Base-by-base conservation (phyloP, 805 yeast genomes). In the Huiozyma naganishii region DNA sequence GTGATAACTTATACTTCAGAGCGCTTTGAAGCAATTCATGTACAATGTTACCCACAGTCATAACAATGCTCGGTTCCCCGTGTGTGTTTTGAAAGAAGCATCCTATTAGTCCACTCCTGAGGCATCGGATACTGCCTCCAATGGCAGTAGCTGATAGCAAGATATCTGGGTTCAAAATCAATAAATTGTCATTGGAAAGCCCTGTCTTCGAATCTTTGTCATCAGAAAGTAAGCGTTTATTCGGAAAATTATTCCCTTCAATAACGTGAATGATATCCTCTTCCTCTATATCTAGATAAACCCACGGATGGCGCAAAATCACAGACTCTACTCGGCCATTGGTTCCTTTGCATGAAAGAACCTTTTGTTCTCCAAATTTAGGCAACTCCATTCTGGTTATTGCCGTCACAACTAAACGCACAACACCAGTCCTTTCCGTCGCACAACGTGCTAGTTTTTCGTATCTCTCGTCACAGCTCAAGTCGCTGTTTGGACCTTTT, bases 81-180 rank as follows among this genome's bases (percentile, higher is more conserved):
- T 52, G 46, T 0, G 84, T 80, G 37, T 77, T 74, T 23, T 71
- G 68, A 35, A 83, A 67, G 38, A 80, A 66, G 29, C 72, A 68
- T 30, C 68, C 66, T 4, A 90, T 60, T 0, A 85, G 79, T 0
- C 90, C 76, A 46, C 79, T 75, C 44, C 98, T 67, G 29, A 77
- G 68, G 57, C 98, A 92, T 13, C 67, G 70, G 29, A 86, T 65
- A 1, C 90, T 80, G 36, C 83, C 83, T 1, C 96, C 81, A 1
- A 88, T 74, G 4, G 80, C 66, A 0, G 97, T 92, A 2, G 95
- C 88, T 0, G 96, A 76, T 0, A 90, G 64, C 9, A 92, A 63
- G 4, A 76, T 64, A 57, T 92, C 97, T 0, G 98, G 98, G 50
- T 83, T 76, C 73, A 92, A 73, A 17, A 90, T 72, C 29, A 89